Conservation (phyloP, 2,329 filamentous ascomycete genomes). For the Pezicula radicicola region DNA sequence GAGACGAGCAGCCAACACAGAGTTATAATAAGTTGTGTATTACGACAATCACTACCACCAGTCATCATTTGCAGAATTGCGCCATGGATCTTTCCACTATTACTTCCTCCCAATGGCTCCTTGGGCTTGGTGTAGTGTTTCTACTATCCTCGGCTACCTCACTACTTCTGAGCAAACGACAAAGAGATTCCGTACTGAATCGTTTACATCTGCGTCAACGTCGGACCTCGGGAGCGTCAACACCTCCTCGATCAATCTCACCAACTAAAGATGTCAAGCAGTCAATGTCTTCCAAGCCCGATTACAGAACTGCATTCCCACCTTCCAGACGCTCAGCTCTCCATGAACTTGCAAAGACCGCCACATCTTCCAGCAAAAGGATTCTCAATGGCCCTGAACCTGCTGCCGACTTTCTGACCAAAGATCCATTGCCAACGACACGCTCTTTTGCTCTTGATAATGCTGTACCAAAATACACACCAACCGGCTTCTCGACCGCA, state of each 20-base stretch:
- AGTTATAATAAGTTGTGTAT: too few species aligned
- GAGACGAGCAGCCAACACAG: too few species aligned
- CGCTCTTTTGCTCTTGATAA: constrained; percentile 22
- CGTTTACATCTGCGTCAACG: constrained; percentile 22
- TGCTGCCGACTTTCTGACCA: constrained; percentile 11
- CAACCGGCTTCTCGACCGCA: constrained; percentile 66
- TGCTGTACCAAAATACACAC: constrained; percentile 45
- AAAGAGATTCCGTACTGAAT: constrained; percentile 19
- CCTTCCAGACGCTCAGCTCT: constrained; percentile 25
- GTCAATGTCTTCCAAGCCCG: constrained; percentile 6
- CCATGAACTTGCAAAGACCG: constrained; percentile 17
- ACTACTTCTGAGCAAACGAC: constrained; percentile 17
- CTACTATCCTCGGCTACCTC: constrained; percentile 15
- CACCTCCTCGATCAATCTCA: constrained; percentile 27
- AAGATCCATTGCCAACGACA: constrained; percentile 19
- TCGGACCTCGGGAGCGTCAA: constrained; percentile 26
- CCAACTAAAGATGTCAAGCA: constrained; percentile 7
- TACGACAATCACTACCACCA: too few species aligned
- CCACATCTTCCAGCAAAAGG: constrained; percentile 13
- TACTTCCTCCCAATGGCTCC: constrained; percentile 17
- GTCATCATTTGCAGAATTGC: too few species aligned
- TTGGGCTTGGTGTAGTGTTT: constrained; percentile 21
- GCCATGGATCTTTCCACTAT: constrained; percentile 15
- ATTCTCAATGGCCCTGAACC: constrained; percentile 14
- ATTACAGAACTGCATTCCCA: constrained; percentile 21